phyloP scores from a whole-genome alignment of 441 rosid species.

The Gossypium schwendimanii region DNA sequence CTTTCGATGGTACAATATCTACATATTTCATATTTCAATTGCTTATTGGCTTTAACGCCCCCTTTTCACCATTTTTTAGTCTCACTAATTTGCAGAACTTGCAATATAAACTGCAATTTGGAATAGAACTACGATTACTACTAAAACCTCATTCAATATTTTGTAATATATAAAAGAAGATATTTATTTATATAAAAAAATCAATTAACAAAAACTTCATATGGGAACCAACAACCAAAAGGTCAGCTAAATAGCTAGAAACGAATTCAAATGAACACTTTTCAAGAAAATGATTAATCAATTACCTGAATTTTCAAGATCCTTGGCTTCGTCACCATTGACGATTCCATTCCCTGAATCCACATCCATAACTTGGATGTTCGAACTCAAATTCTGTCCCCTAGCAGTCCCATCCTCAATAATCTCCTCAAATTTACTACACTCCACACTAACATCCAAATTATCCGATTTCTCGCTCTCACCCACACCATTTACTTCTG shows the following conservation, averaged over 20 bases:
- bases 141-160: not conserved
- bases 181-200: not conserved
- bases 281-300: not conserved
- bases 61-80: not conserved
- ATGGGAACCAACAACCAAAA: not conserved
- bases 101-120: not conserved
- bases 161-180: not conserved
- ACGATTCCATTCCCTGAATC: not conserved
- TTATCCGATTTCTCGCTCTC: not conserved
- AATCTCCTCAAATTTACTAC: not conserved
- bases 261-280: not conserved
- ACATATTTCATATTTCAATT: not conserved
- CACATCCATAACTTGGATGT: not conserved
- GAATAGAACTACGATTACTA: not conserved
- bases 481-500: not conserved
- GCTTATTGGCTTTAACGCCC: not conserved
- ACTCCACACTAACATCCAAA: not conserved
- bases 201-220: not conserved
- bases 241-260: not conserved
- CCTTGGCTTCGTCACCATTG: not conserved
- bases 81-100: not conserved
- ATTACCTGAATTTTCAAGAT: not conserved
- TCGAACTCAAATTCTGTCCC: not conserved
- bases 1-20: not conserved
- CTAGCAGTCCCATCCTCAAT: not conserved